phyloP scores from a whole-genome alignment of 1,284 basidiomycete genomes.

The Pseudozyma hubeiensis region DNA sequence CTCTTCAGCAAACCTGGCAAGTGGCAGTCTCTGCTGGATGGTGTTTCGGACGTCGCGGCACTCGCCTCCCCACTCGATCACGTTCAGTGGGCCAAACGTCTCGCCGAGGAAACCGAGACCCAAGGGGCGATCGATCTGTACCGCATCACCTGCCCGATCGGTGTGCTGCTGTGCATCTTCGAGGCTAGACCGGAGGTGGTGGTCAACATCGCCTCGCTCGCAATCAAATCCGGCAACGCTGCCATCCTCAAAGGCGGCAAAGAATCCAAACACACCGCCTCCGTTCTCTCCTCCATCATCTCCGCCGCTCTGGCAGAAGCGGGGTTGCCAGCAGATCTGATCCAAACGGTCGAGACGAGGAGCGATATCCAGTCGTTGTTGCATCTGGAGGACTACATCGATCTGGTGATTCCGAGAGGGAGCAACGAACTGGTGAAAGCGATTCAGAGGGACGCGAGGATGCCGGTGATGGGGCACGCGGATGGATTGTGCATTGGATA shows the following conservation, averaged over 20 bases:
- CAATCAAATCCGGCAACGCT: constrained; percentile 89
- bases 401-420: constrained; percentile 95
- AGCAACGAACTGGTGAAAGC: constrained; percentile 88
- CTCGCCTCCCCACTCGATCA: constrained; percentile 88
- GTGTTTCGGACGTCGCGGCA: constrained; percentile 84
- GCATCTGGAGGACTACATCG: constrained; percentile 88
- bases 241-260: constrained; percentile 67
- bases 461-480: constrained; percentile 99
- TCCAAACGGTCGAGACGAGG: constrained; percentile 93
- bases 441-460: constrained; percentile 90
- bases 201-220: constrained; percentile 94
- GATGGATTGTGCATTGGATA: constrained; percentile 93
- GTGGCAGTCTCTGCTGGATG: constrained; percentile 92
- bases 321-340: constrained; percentile 80
- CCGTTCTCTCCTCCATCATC: constrained; percentile 73
- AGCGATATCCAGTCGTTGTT: constrained; percentile 89
- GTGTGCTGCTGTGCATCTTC: constrained; percentile 95
- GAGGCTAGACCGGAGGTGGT: constrained; percentile 98
- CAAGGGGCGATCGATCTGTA: constrained; percentile 84
- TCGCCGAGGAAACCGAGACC: constrained; percentile 73
- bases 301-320: constrained; percentile 77
- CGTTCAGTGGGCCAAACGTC: constrained; percentile 85
- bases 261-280: constrained; percentile 54
- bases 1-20: constrained; percentile 82
- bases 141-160: constrained; percentile 94